These are phyloP conservation scores for Candida peoriensis DNA, from an alignment of 805 yeast species.

Conservation along the genomic window DNA sequence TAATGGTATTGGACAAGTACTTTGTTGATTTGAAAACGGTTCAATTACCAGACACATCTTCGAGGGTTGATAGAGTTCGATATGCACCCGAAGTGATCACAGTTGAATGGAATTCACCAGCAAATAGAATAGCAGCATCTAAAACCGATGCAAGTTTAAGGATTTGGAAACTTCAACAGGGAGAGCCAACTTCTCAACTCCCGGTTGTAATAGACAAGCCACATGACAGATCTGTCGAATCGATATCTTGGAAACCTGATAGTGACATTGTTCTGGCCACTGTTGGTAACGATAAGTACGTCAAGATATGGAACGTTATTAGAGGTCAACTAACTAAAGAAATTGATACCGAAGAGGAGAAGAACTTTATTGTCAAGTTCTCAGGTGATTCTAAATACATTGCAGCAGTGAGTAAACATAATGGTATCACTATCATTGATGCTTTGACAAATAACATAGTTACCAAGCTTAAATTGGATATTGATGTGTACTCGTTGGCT, in stretches of 20 bases:
- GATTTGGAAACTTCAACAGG: conserved; percentile 24
- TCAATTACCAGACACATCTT: too few relatives aligned
- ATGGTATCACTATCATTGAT: conserved; percentile 32
- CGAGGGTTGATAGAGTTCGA: neutral
- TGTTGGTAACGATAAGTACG: conserved; percentile 41
- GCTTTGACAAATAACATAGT: conserved; percentile 27
- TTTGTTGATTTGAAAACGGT: too few relatives aligned
- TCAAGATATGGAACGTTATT: conserved; percentile 43
- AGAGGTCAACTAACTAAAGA: conserved; percentile 30
- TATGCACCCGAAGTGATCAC: conserved; percentile 11
- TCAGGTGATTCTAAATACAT: conserved; percentile 39
- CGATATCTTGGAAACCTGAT: conserved; percentile 45
- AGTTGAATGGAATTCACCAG: conserved; percentile 26
- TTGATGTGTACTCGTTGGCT: conserved; percentile 23
- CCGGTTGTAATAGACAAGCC: conserved; percentile 34
- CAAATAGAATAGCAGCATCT: conserved; percentile 24
- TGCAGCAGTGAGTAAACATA: conserved; percentile 37
- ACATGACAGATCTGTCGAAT: conserved; percentile 35
- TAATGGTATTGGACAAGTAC: too few relatives aligned
- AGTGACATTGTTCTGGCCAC: conserved; percentile 41
- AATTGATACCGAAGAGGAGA: conserved; percentile 24
- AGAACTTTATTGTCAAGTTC: conserved; percentile 24
- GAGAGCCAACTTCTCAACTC: conserved; percentile 27
- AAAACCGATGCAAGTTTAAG: conserved; percentile 25
- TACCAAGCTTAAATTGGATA: conserved; percentile 22